These are phyloP conservation scores for Rossbeevera mucosa DNA, from an alignment of 768 basidiomycete genomes.

Conservation along the genomic window DNA sequence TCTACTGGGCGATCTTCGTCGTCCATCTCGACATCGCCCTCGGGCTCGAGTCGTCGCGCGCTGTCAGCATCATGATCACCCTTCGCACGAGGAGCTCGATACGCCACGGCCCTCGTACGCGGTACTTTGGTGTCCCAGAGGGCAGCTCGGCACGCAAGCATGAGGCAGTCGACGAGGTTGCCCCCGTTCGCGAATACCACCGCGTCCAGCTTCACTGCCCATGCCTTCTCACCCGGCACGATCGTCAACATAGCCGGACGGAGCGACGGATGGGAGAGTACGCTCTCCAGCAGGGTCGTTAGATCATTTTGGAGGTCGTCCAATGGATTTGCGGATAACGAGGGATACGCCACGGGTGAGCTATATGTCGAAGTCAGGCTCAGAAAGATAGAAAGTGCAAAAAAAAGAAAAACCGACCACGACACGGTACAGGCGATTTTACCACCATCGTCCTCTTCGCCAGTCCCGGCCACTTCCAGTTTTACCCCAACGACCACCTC, in stretches of 20 bases:
- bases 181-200: conserved; percentile 71
- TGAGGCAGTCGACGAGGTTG: conserved; percentile 71
- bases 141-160: conserved; percentile 74
- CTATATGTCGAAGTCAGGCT: conserved; percentile 35
- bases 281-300: conserved; percentile 55
- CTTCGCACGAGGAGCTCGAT: conserved; percentile 40
- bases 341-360: conserved; percentile 77
- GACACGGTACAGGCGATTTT: conserved; percentile 64
- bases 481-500: conserved; percentile 77
- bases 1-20: conserved; percentile 33
- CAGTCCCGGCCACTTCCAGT: conserved; percentile 63
- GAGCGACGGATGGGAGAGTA: conserved; percentile 61
- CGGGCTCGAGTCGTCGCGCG: background rate
- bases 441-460: conserved; percentile 52
- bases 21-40: conserved; percentile 45
- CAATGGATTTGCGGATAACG: conserved; percentile 53
- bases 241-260: conserved; percentile 63
- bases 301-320: conserved; percentile 79
- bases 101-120: conserved; percentile 65
- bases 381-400: too few relatives aligned
- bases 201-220: conserved; percentile 75
- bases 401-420: conserved; percentile 65
- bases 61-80: conserved; percentile 18
- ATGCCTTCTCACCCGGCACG: conserved; percentile 58
- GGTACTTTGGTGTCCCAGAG: conserved; percentile 82